Evolutionary conservation across 2,329 filamentous ascomycete species (phyloP), one percentile per base, ranked within the genome.

Genomic region (Fusarium staphyleae): DNA sequence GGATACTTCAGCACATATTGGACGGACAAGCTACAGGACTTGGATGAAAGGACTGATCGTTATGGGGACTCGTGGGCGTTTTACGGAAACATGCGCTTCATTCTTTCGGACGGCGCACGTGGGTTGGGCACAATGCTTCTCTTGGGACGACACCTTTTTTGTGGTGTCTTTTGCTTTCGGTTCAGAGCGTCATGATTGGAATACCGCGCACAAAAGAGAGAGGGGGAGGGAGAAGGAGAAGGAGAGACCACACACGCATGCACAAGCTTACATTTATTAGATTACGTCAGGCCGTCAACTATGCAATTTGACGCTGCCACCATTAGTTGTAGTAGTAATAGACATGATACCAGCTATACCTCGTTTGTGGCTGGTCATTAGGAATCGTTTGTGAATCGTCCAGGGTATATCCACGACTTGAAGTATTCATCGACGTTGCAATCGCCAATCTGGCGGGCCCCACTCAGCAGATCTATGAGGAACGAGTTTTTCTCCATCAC

Each of bases 301-400:
- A 57, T 47, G 46, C 52, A 33, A 48, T 52, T 41, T 52, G 63
- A 53, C 57, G 48, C 53, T 52, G 56, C 52, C 55, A 52, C 48
- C 68, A 67, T 50, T 67, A 67, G 55, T 68, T 56, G 54, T 67
- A 67, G 63, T 66, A 57, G 47, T 68, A 68, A 68, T 68, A 68
- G 42, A 67, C 43, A 64, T 54, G 63, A 66, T 66, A 67, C 52
- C 37, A 62, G 35, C 51, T 37, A 35, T 16, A n/a, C 12, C 5
- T 13, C 7, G 22, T 10, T 7, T 8, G 11, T 14, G 35, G 9
- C n/a, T n/a, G n/a, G n/a, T n/a, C n/a, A n/a, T n/a, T n/a, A n/a
- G n/a, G n/a, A n/a, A n/a, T n/a, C n/a, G n/a, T n/a, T n/a, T n/a
- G n/a, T n/a, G n/a, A n/a, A n/a, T n/a, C n/a, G n/a, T n/a, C n/a